Base-by-base conservation (phyloP, 257 asterid genomes). In the Scutellaria baicalensis region DNA sequence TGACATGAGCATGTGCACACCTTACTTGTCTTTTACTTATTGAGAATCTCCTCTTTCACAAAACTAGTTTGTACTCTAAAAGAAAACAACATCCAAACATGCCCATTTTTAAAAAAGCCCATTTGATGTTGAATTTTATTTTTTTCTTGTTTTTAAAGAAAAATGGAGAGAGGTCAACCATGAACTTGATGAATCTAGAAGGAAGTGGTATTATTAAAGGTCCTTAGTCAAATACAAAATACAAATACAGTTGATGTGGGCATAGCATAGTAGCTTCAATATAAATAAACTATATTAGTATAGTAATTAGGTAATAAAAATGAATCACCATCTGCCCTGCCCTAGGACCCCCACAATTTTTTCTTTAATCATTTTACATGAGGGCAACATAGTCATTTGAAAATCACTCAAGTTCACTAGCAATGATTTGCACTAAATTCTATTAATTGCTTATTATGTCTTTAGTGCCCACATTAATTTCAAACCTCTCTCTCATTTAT, bases 1-100 rank as follows among this genome's bases (percentile, higher is more conserved):
- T n/a, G n/a, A n/a, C 38, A 62, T 49, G 59, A 45, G 13, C 63
- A 39, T 75, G 57, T 17, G 39, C 51, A 23, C 58, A 56, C 59
- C 74, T 31, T n/a, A 70, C 47, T 69, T 76, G 75, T 76, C 79
- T 50, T 76, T 27, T 54, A 72, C 42, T 64, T 51, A 23, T 49
- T 14, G 6, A 59, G 82, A 76, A 80, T 76, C 79, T 73, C 57
- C 21, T 51, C 50, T 57, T 36, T 18, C 54, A 40, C 58, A 23
- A 33, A 45, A 42, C 44, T 58, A 66, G 39, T 38, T 36, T 38
- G 71, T 71, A 56, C 70, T 48, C 36, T 35, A 12, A 18, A 23
- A 49, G 39, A 56, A 48, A 74, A 39, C 77, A 43, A 43, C 77
- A 33, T 44, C 54, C 23, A 58, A 58, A 27, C 55, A 68, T 31